Evolutionary conservation across 1,284 basidiomycete genomes (phyloP).

Genomic region (Anthracocystis walkeri): DNA sequence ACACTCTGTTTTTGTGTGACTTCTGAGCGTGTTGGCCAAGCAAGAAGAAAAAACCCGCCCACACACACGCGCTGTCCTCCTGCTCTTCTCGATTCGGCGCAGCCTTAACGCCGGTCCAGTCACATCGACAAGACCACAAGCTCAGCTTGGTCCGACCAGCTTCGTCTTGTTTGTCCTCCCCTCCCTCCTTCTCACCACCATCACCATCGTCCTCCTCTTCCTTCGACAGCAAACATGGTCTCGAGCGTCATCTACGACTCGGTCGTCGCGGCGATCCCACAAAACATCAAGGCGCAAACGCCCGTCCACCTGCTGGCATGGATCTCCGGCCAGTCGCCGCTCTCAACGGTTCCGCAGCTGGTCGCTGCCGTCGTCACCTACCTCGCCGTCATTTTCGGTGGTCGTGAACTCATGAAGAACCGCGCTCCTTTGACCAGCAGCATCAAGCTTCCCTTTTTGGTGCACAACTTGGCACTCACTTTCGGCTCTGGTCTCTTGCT

Average conservation of each 20-base stretch:
- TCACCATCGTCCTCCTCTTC: slow-evolving; percentile 9
- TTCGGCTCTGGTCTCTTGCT: slow-evolving; percentile 84
- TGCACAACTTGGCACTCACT: slow-evolving; percentile 90
- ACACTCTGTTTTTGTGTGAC: slow-evolving; percentile 1
- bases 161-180: too few species aligned
- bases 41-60: background rate
- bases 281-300: slow-evolving; percentile 31
- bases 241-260: slow-evolving; percentile 52
- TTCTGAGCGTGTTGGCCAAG: background rate
- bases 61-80: background rate
- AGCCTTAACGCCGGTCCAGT: background rate
- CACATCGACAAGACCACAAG: background rate
- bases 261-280: slow-evolving; percentile 43
- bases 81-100: slow-evolving; percentile 1
- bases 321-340: slow-evolving; percentile 58
- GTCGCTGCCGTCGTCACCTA: slow-evolving; percentile 78
- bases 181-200: slow-evolving; percentile 21
- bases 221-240: slow-evolving; percentile 24
- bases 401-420: slow-evolving; percentile 83
- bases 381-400: slow-evolving; percentile 88
- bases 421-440: slow-evolving; percentile 73
- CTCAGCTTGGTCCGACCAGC: background rate
- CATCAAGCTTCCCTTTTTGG: slow-evolving; percentile 83
- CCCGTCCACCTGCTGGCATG: slow-evolving; percentile 52
- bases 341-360: slow-evolving; percentile 57